Evolutionary conservation across 169 alveolate species (phyloP).

Genomic region (Cryptosporidium tyzzeri): DNA sequence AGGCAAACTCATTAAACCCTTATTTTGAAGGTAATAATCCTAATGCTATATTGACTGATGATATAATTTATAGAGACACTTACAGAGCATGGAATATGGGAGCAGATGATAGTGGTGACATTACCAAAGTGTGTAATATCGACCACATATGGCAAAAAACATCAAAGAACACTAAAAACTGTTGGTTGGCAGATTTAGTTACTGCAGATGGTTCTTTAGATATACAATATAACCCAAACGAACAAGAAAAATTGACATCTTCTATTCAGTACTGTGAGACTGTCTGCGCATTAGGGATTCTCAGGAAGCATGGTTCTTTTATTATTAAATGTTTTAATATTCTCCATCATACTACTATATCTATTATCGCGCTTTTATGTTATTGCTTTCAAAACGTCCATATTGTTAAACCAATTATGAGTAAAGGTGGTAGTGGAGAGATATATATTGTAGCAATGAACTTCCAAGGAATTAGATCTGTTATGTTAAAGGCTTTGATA

Average conservation of each 20-base stretch:
- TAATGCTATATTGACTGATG: slow-evolving; percentile 81
- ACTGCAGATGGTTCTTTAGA: slow-evolving; percentile 85
- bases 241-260: slow-evolving; percentile 82
- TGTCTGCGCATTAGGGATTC: slow-evolving; percentile 83
- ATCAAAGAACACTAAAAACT: slow-evolving; percentile 55
- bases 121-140: slow-evolving; percentile 78
- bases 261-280: slow-evolving; percentile 81
- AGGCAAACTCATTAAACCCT: slow-evolving; percentile 84
- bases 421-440: slow-evolving; percentile 81
- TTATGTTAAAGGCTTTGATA: slow-evolving; percentile 79
- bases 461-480: slow-evolving; percentile 84
- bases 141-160: slow-evolving; percentile 83
- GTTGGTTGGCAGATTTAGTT: slow-evolving; percentile 79
- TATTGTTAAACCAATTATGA: slow-evolving; percentile 81
- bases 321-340: slow-evolving; percentile 82
- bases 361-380: slow-evolving; percentile 80
- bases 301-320: slow-evolving; percentile 83
- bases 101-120: slow-evolving; percentile 83
- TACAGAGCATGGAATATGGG: slow-evolving; percentile 82
- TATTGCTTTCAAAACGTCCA: slow-evolving; percentile 82
- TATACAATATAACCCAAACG: slow-evolving; percentile 82
- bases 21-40: slow-evolving; percentile 83
- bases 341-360: slow-evolving; percentile 81
- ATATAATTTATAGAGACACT: slow-evolving; percentile 83
- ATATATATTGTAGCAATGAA: slow-evolving; percentile 81